These are phyloP conservation scores for Corchorus capsularis DNA, from an alignment of 345 rosid species.

Conservation along the genomic window DNA sequence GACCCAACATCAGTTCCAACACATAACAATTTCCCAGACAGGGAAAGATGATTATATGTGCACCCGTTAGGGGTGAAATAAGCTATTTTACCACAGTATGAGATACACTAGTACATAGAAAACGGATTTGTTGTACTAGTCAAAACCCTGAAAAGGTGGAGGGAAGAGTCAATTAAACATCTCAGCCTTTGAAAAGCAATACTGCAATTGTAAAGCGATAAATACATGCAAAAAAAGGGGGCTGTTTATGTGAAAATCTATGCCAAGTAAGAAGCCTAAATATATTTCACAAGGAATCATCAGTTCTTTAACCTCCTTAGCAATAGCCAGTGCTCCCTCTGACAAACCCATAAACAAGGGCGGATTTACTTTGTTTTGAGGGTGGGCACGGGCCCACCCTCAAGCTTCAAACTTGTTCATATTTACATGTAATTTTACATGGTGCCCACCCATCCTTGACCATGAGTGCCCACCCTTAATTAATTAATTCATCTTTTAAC, in stretches of 20 bases:
- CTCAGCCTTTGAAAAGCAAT: not conserved
- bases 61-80: not conserved
- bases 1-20: not conserved
- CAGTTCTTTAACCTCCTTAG: not conserved
- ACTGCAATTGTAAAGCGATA: not conserved
- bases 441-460: no score
- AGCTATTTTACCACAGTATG: not conserved
- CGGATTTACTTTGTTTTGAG: no score
- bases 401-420: no score
- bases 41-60: not conserved
- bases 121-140: not conserved
- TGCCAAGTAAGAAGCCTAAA: not conserved
- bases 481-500: no score
- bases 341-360: no score
- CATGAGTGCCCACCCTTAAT: no score
- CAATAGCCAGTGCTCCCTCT: not conserved
- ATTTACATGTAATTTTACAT: no score
- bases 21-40: not conserved
- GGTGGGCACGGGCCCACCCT: no score
- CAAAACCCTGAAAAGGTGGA: not conserved
- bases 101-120: not conserved
- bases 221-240: no score
- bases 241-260: not conserved
- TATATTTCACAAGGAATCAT: not conserved
- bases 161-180: not conserved